Evolutionary conservation across 225 moss, liverwort and hornwort genomes (phyloP).

Genomic region (Lunularia cruciata): DNA sequence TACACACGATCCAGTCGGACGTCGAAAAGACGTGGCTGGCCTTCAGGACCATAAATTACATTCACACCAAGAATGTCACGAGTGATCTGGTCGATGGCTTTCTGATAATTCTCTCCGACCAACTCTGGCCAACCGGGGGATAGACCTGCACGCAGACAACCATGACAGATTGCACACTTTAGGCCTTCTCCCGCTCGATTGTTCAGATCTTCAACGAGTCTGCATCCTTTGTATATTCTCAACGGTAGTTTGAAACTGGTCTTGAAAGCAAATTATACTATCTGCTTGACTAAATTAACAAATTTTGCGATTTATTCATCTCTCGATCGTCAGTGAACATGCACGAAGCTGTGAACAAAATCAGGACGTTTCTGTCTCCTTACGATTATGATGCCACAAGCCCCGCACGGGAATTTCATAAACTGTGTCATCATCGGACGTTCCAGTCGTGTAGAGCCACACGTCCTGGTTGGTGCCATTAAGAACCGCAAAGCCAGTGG

Average conservation of each 20-base stretch:
- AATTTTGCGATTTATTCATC: no score
- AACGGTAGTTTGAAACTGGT: no score
- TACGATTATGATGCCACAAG: slow-evolving; percentile 59
- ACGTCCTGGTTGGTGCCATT: slow-evolving; percentile 9
- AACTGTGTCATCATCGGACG: slow-evolving; percentile 5
- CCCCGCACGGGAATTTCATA: slow-evolving; percentile 49
- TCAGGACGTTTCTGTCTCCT: not conserved
- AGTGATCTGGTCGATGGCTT: slow-evolving; percentile 36
- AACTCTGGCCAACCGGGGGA: slow-evolving; percentile 69
- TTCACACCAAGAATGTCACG: slow-evolving; percentile 34
- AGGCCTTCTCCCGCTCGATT: no score
- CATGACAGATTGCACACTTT: no score
- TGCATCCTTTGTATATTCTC: no score
- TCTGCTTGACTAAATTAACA: no score
- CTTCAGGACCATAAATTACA: slow-evolving; percentile 45
- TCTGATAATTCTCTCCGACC: slow-evolving; percentile 41
- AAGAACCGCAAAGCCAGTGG: slow-evolving; percentile 15
- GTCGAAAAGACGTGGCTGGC: slow-evolving; percentile 37
- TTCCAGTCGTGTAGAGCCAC: slow-evolving; percentile 50
- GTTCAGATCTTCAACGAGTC: no score
- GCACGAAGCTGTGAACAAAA: not conserved
- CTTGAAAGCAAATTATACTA: no score
- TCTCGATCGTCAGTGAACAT: not conserved
- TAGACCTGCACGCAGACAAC: no score
- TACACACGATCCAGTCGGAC: slow-evolving; percentile 40